Conservation (phyloP, 768 basidiomycete genomes). For the Royoungia palumana region DNA sequence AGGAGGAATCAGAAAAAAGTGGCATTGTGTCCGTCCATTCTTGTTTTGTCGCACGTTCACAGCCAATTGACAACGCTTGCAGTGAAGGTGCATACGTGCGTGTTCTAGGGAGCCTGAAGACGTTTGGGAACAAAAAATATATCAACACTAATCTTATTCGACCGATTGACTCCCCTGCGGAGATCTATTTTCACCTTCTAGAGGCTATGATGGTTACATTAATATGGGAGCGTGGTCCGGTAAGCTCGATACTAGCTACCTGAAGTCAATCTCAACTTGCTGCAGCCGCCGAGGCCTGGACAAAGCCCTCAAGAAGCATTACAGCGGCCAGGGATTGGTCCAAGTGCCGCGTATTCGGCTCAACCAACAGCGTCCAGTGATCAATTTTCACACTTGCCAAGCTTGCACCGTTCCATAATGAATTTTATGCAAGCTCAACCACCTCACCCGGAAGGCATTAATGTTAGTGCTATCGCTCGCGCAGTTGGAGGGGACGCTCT, state of each 20-base stretch:
- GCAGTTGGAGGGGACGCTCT: constrained; percentile 56
- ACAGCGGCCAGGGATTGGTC: constrained; percentile 8
- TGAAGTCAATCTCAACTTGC: not conserved
- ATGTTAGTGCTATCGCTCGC: constrained; percentile 70
- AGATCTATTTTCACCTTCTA: constrained; percentile 77
- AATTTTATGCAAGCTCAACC: constrained; percentile 54
- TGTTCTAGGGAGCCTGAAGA: constrained; percentile 78
- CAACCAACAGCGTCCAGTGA: constrained; percentile 36
- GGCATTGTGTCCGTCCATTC: constrained; percentile 41
- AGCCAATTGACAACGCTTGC: not conserved
- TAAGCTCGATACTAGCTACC: constrained; percentile 32
- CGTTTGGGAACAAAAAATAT: constrained; percentile 76
- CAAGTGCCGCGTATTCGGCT: constrained; percentile 44
- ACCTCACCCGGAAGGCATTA: constrained; percentile 59
- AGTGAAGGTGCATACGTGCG: constrained; percentile 80
- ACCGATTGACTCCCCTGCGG: constrained; percentile 63
- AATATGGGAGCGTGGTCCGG: constrained; percentile 62
- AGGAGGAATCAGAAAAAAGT: constrained; percentile 50
- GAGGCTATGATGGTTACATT: constrained; percentile 72
- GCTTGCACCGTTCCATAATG: constrained; percentile 61
- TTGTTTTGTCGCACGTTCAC: constrained; percentile 1
- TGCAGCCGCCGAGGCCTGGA: constrained; percentile 34
- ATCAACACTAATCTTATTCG: constrained; percentile 78
- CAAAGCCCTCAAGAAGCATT: constrained; percentile 19
- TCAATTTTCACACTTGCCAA: constrained; percentile 54